A percentile compares a stretch with the other conserved stretches of the same genome.
These are phyloP conservation scores for Cordyceps javanica DNA, from an alignment of 2,329 filamentous ascomycete species.

Conservation along the genomic window DNA sequence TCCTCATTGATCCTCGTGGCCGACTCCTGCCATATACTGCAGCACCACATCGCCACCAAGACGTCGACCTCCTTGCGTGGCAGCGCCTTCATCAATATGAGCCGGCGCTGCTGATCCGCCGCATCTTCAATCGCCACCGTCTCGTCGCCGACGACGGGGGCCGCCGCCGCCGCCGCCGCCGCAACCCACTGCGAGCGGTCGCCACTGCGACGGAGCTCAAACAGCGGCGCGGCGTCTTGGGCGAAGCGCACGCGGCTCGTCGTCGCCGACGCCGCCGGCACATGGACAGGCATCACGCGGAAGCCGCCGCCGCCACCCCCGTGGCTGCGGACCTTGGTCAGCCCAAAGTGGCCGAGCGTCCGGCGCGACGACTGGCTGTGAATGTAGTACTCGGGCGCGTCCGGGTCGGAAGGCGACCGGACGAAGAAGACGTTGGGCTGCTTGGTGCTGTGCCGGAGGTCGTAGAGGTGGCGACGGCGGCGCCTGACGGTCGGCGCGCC, in stretches of 20 bases:
- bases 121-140: neutral
- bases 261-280: neutral
- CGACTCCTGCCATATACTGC: neutral
- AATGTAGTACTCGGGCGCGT: slow-evolving; percentile 6
- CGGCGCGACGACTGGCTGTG: slow-evolving; percentile 3
- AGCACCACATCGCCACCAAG: slow-evolving; percentile 8
- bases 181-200: neutral
- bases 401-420: neutral
- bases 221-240: neutral
- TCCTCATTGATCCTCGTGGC: neutral
- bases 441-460: neutral
- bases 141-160: neutral
- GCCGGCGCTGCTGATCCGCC: neutral
- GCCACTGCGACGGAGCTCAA: neutral
- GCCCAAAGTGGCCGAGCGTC: slow-evolving; percentile 3
- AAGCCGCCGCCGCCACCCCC: slow-evolving; percentile 1
- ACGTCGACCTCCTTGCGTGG: neutral
- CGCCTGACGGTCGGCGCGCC: neutral
- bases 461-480: neutral
- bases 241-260: neutral
- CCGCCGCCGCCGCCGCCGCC: neutral
- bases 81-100: neutral
- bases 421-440: neutral
- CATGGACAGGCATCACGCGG: neutral
- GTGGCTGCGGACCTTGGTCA: neutral